These are phyloP conservation scores for Ustilago loliicola DNA, from an alignment of 1,284 basidiomycete species.

Conservation along the genomic window DNA sequence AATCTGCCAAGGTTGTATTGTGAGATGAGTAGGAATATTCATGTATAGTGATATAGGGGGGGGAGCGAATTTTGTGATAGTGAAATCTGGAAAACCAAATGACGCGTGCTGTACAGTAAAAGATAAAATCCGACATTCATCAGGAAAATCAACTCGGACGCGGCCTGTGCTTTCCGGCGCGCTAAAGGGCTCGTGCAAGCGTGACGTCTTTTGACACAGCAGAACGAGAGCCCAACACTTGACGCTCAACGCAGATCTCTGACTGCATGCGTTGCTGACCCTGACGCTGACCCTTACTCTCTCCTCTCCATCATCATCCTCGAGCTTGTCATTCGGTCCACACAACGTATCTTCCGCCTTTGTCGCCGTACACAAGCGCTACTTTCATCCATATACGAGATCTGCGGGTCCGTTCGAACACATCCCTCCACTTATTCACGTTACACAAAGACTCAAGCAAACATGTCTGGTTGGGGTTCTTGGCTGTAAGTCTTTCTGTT, in stretches of 20 bases:
- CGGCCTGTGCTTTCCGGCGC: conserved; percentile 4
- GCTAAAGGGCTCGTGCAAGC: conserved; percentile 1
- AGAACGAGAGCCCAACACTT: conserved; percentile 4
- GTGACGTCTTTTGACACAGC: not conserved
- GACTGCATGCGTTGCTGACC: conserved; percentile 3
- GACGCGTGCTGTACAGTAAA: no score
- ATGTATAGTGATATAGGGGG: no score
- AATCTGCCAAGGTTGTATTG: no score
- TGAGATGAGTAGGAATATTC: no score
- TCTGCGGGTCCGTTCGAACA: not conserved
- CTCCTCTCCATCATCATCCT: conserved; percentile 7
- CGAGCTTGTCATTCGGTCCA: conserved; percentile 1
- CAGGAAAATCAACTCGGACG: not conserved
- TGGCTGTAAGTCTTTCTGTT: conserved; percentile 61
- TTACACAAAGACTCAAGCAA: conserved; percentile 8
- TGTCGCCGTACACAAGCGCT: not conserved
- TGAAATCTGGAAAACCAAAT: no score
- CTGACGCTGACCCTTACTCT: conserved; percentile 6
- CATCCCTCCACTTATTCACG: not conserved
- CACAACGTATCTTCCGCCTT: not conserved
- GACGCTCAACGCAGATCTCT: conserved; percentile 3
- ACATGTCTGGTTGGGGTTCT: conserved; percentile 68
- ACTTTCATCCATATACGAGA: not conserved
- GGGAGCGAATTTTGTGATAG: no score
- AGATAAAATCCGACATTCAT: not conserved